phyloP scores from a whole-genome alignment of 768 basidiomycete genomes.

The Leccinum fibrillosum region DNA sequence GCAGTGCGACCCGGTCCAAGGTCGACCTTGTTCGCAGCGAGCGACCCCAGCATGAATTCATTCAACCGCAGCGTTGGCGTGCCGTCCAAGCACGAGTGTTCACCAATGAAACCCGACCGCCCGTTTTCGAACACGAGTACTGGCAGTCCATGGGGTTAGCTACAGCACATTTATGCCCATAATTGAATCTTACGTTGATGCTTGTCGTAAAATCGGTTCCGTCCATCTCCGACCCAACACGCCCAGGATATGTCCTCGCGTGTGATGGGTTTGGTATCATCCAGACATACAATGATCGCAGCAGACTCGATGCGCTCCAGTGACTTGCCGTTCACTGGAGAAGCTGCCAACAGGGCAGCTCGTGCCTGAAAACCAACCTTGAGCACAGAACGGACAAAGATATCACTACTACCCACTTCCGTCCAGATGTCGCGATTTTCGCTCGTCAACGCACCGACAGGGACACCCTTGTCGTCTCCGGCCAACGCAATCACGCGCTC shows the following conservation, averaged over 20 bases:
- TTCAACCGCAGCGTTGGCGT: conserved; percentile 94
- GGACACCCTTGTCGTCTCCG: conserved; percentile 42
- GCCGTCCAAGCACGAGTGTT: conserved; percentile 90
- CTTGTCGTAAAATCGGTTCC: conserved; percentile 95
- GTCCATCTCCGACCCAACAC: conserved; percentile 87
- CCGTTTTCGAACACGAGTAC: conserved; percentile 96
- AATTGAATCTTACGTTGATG: conserved; percentile 66
- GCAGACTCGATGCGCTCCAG: conserved; percentile 85
- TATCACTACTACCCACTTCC: conserved; percentile 57
- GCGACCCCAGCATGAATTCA: conserved; percentile 82
- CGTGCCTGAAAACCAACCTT: conserved; percentile 40
- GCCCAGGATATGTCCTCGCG: conserved; percentile 79
- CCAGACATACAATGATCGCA: conserved; percentile 83
- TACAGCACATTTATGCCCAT: neutral
- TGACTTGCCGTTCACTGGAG: conserved; percentile 59
- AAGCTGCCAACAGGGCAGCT: conserved; percentile 58
- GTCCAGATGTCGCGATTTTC: conserved; percentile 93
- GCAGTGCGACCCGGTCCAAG: conserved; percentile 53
- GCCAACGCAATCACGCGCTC: conserved; percentile 64
- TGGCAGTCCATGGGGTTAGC: conserved; percentile 26
- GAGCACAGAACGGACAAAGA: neutral
- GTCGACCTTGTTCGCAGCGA: conserved; percentile 71
- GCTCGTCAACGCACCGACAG: conserved; percentile 81
- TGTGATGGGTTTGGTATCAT: conserved; percentile 77
- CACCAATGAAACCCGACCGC: conserved; percentile 88